Evolutionary conservation across 1,284 basidiomycete species (phyloP).

Genomic region (Hortiboletus rubellus): DNA sequence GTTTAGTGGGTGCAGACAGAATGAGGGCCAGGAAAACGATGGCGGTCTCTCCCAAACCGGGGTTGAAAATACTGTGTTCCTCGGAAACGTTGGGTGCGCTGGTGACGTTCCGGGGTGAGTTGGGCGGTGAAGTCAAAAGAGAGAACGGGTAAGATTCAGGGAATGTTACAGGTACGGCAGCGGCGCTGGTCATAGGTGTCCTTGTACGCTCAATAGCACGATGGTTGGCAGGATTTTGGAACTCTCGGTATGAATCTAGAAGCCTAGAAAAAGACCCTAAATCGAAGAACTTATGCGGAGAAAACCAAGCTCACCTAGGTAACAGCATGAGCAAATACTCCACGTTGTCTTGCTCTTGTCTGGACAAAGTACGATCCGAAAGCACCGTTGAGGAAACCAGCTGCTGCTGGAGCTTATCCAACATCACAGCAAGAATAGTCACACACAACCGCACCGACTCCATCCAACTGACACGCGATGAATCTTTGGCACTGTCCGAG

Average conservation of each 20-base stretch:
- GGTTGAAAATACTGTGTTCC: conserved; percentile 62
- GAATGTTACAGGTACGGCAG: conserved; percentile 79
- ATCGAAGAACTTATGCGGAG: conserved; percentile 9
- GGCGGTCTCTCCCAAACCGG: conserved; percentile 83
- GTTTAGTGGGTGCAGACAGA: conserved; percentile 74
- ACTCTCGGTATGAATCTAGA: conserved; percentile 86
- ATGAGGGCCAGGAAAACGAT: conserved; percentile 85
- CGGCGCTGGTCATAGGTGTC: conserved; percentile 59
- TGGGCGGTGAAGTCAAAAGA: conserved; percentile 68
- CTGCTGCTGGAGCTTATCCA: conserved; percentile 86
- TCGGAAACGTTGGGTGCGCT: conserved; percentile 44
- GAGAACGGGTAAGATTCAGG: conserved; percentile 94
- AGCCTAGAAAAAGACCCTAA: conserved; percentile 13
- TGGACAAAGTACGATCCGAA: conserved; percentile 58
- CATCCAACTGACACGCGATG: conserved; percentile 83
- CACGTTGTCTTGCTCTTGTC: conserved; percentile 91
- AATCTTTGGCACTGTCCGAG: conserved; percentile 63
- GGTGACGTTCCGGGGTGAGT: conserved; percentile 48
- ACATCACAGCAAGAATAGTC: conserved; percentile 84
- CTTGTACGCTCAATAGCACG: conserved; percentile 71
- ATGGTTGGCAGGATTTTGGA: conserved; percentile 66
- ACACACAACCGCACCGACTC: conserved; percentile 86
- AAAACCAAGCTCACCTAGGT: conserved; percentile 59
- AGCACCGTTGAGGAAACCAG: conserved; percentile 68
- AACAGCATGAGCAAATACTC: conserved; percentile 87